Evolutionary conservation across 2,329 filamentous ascomycete species (phyloP), one percentile per base, ranked within the genome.

Genomic region (Botrytis tulipae): DNA sequence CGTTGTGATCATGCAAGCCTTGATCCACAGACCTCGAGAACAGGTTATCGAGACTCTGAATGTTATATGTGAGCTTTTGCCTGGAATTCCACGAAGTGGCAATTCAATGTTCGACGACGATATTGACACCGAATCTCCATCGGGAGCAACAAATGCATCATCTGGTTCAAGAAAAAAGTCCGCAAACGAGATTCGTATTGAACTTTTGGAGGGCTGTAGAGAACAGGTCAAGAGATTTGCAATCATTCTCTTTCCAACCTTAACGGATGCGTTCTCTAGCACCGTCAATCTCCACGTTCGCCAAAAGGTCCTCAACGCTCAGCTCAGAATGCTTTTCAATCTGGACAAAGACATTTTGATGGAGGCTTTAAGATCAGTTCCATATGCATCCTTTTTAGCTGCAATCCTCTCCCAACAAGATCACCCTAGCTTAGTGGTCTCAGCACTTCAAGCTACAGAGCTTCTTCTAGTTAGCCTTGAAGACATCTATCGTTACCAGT

Each of bases 1-100:
- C 80, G 95, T 98, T 72, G 89, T 99, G 63, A 96, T 99, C 79
- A 99, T 99, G 97, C 96, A 99, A 84, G 94, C 97, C 54, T 87
- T 99, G 76, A 97, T 99, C 70, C 96, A 98, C 80, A 91, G 95
- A 59, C 96, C 96, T 10, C 91, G 95, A 73, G 97, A 99, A 78
- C 96, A 99, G 83, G 93, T 99, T 29, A 96, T 95, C 78, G 96
- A 99, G 84, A 98, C 97, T 1, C 87, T 99, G 76, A 98, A 98
- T 81, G 94, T 99, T 76, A 94, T 99, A 76, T 98, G 96, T 84
- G 96, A 99, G 83, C 86, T 99, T 44, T 87, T 99, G 51, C 95
- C 95, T 1, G 91, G 89, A 68, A 85, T 95, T 25, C 90, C 91
- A 20, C 87, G 86, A 71, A 85, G 85, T 46, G 84, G 84, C 20